A percentile compares a stretch with the other conserved stretches of the same genome.
Conservation (phyloP, 768 basidiomycete genomes). For the Trametes cubensis region DNA sequence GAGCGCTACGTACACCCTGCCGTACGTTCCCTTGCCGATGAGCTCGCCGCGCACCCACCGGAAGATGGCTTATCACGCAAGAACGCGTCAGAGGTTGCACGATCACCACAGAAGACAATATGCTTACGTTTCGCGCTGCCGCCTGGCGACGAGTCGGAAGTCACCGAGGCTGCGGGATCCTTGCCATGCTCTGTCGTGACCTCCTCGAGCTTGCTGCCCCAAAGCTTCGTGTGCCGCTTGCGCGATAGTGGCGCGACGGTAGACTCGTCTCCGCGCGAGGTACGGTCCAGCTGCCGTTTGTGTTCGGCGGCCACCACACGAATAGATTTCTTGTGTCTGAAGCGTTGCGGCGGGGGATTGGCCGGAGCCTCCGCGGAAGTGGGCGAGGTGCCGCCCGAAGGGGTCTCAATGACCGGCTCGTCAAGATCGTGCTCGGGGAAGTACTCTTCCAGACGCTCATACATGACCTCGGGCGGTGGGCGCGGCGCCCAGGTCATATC, state of each 20-base stretch:
- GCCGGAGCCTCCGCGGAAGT: conserved; percentile 57
- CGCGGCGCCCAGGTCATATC: conserved; percentile 87
- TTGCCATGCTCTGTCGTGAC: conserved; percentile 77
- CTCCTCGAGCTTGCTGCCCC: conserved; percentile 93
- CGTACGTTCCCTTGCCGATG: conserved; percentile 96
- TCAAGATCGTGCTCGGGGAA: conserved; percentile 97
- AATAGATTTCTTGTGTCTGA: conserved; percentile 86
- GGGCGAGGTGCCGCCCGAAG: conserved; percentile 78
- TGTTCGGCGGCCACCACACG: conserved; percentile 89
- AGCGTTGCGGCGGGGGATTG: conserved; percentile 43
- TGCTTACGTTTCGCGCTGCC: conserved; percentile 56
- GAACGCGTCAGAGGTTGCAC: conserved; percentile 6
- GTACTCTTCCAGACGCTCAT: conserved; percentile 89
- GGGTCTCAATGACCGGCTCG: conserved; percentile 90
- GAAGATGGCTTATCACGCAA: conserved; percentile 68
- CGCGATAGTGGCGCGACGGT: conserved; percentile 57
- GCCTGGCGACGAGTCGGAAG: conserved; percentile 31
- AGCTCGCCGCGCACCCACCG: conserved; percentile 99
- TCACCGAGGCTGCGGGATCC: conserved; percentile 45
- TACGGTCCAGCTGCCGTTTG: conserved; percentile 73
- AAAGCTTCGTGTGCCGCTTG: conserved; percentile 91
- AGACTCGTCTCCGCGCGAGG: conserved; percentile 59
- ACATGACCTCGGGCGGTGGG: conserved; percentile 90
- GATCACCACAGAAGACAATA: conserved; percentile 14
- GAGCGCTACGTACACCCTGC: conserved; percentile 92